Evolutionary conservation across 768 basidiomycete genomes (phyloP), one percentile per base, ranked within the genome.

Genomic region (Basidioascus undulatus): DNA sequence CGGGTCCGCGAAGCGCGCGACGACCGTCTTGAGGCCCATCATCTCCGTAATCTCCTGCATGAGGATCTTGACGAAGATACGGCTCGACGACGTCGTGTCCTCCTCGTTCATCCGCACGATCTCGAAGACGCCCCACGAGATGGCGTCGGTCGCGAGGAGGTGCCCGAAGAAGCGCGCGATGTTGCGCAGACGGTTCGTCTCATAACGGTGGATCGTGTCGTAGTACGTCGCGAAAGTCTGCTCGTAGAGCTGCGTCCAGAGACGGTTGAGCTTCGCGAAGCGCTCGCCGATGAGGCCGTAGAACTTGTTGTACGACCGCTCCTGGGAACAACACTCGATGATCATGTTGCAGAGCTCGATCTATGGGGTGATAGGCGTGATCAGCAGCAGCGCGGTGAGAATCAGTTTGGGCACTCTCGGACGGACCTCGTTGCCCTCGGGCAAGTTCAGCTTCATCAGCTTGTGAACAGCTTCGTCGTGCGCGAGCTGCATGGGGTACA

Each of bases 391-490:
- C 38, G 23, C 2, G 6, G 32, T 8, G 44, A 31, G 1, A n/a
- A 36, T 48, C 40, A 39, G 46, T 30, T 26, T 31, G 26, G 11
- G 13, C 19, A 13, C 13, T 18, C 19, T 9, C 2, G 13, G 37
- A 59, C 63, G 41, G 53, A 89, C 87, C 74, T 98, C 92, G 58
- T 92, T 73, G 1, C 89, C 92, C 54, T 87, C 84, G 40, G 71
- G 64, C 12, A 96, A 62, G 49, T 89, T 77, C 19, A 98, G 71
- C 58, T 89, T 94, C 54, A 96, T 70, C 23, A 98, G 60, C 56
- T 98, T 98, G 61, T 98, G 92, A 0, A 94, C 87, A 0, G 89
- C 89, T 72, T 98, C 92, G 58, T 98, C 92, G 55, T 84, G 92
- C 58, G 82, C 86, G 44, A 94, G 67, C 34, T 61, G 44, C n/a